Conservation (phyloP, 345 rosid species). For the Kernera saxatilis region DNA sequence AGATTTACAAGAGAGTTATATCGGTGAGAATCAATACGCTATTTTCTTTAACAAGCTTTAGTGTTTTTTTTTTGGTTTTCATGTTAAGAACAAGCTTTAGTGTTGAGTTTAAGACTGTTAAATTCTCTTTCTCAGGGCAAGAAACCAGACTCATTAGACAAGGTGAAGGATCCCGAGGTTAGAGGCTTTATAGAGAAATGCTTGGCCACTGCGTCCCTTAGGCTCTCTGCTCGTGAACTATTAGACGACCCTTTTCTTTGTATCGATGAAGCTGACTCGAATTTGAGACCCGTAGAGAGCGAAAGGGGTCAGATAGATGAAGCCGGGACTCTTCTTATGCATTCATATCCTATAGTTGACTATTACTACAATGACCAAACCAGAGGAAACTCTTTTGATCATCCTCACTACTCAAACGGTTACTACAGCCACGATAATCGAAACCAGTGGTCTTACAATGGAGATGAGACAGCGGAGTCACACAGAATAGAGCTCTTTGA, state of each 20-base stretch:
- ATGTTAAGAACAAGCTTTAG: no score
- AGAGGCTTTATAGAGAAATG: slow-evolving; percentile 81
- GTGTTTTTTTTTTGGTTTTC: no score
- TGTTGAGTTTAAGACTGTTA: background rate
- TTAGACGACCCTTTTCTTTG: slow-evolving; percentile 76
- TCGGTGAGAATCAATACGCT: slow-evolving; percentile 51
- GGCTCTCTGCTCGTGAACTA: slow-evolving; percentile 87
- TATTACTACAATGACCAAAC: slow-evolving; percentile 19
- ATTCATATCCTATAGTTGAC: slow-evolving; percentile 37
- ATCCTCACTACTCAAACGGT: slow-evolving; percentile 30
- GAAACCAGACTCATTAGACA: slow-evolving; percentile 82
- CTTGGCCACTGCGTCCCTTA: slow-evolving; percentile 68
- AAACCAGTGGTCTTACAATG: slow-evolving; percentile 49
- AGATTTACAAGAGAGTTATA: slow-evolving; percentile 91
- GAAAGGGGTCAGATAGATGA: slow-evolving; percentile 28
- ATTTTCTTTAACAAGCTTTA: background rate
- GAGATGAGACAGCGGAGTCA: slow-evolving; percentile 41
- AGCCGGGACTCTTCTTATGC: slow-evolving; percentile 35
- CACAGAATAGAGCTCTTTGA: slow-evolving; percentile 62
- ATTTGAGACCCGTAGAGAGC: slow-evolving; percentile 40
- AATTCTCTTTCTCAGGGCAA: slow-evolving; percentile 52
- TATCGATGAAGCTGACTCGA: slow-evolving; percentile 42
- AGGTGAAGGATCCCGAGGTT: slow-evolving; percentile 78
- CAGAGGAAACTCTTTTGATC: slow-evolving; percentile 29
- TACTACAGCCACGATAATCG: slow-evolving; percentile 31